Conservation (phyloP, 805 yeast species). For the Kodamaea lidongshanica region DNA sequence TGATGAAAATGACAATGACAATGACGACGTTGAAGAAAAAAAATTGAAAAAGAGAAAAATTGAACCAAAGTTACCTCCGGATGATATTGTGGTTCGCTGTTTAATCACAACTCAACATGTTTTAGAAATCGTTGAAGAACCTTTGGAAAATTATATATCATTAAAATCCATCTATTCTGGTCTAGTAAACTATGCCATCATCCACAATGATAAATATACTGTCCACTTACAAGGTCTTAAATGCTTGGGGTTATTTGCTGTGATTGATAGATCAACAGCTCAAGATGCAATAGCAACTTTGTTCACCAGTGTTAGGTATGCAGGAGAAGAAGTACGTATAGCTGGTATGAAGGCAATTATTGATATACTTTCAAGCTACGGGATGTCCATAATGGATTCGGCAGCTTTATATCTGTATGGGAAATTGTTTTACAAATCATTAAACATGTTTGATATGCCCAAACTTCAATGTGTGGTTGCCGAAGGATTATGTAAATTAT, state of each 20-base stretch:
- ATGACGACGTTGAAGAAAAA: constrained; percentile 12
- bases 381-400: constrained; percentile 57
- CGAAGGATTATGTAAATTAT: constrained; percentile 78
- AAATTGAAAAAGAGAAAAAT: constrained; percentile 23
- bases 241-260: constrained; percentile 75
- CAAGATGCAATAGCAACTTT: constrained; percentile 56
- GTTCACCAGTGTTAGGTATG: constrained; percentile 63
- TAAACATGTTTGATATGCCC: constrained; percentile 52
- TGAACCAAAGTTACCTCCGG: constrained; percentile 38
- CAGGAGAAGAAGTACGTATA: constrained; percentile 55
- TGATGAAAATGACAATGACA: constrained; percentile 30
- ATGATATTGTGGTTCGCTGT: constrained; percentile 53
- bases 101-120: constrained; percentile 62
- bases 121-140: constrained; percentile 60
- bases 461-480: constrained; percentile 75
- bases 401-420: constrained; percentile 19
- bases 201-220: constrained; percentile 40
- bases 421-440: constrained; percentile 55
- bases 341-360: constrained; percentile 65
- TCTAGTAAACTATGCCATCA: constrained; percentile 72
- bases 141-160: constrained; percentile 58
- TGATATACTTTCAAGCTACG: constrained; percentile 75
- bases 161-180: constrained; percentile 66
- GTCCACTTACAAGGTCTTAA: constrained; percentile 59
- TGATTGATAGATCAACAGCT: constrained; percentile 46